phyloP scores from a whole-genome alignment of 202 grass and related monocot genomes.

The Setaria viridis region DNA sequence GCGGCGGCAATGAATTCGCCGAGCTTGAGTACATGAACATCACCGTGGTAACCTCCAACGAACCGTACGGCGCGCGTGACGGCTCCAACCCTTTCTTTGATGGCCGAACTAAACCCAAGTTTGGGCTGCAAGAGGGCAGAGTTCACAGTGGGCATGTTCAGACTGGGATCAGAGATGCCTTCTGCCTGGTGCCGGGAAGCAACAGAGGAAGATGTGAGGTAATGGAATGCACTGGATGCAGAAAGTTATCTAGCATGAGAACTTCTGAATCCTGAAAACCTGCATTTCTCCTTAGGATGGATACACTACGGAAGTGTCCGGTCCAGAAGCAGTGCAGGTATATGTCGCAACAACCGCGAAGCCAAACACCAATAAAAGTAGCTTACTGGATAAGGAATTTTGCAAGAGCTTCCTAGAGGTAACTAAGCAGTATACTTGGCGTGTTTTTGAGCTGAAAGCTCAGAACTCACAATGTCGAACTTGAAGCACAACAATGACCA shows the following conservation, averaged over 20 bases:
- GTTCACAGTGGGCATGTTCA: constrained; percentile 84
- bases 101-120: constrained; percentile 57
- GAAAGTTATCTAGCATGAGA: neutral
- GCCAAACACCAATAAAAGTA: constrained; percentile 57
- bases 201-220: constrained; percentile 71
- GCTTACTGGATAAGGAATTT: constrained; percentile 68
- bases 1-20: constrained; percentile 44
- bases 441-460: neutral
- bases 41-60: constrained; percentile 72
- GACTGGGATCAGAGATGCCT: constrained; percentile 64
- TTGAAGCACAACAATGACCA: neutral
- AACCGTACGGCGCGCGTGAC: constrained; percentile 59
- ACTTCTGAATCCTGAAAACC: neutral
- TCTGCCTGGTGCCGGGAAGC: constrained; percentile 53
- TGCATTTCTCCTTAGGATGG: constrained; percentile 53
- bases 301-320: constrained; percentile 65
- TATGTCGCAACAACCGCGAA: constrained; percentile 72
- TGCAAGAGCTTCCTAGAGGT: constrained; percentile 80
- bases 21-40: constrained; percentile 62
- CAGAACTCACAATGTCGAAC: neutral
- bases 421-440: neutral
- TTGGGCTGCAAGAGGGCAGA: constrained; percentile 62
- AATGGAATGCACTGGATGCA: neutral
- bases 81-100: constrained; percentile 75
- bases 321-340: constrained; percentile 57